Evolutionary conservation across 2,329 filamentous ascomycete species (phyloP), one percentile per base, ranked within the genome.

Genomic region (Xylariaceae sp.): DNA sequence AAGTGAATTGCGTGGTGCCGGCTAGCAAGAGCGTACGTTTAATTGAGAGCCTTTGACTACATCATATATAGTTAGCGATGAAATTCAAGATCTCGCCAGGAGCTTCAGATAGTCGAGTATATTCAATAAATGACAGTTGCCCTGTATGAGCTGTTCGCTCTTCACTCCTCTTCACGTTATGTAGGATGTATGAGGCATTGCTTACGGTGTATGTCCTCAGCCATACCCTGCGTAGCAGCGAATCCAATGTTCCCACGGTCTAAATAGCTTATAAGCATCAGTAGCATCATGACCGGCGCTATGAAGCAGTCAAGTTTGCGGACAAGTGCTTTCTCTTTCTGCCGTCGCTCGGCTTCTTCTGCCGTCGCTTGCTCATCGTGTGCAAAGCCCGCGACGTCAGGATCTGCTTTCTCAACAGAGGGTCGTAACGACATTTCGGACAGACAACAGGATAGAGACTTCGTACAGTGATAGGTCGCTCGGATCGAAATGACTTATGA

Each of bases 181-280:
- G n/a, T n/a, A n/a, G n/a, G n/a, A n/a, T n/a, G n/a, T n/a, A 6
- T 26, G 22, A 11, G 22, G 22, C 11, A 26, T 11, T 26, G 11
- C 22, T 26, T 26, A 26, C 22, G 38, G 30, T 39, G 32, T 31
- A 52, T 51, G 15, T 56, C 53, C 26, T 34, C 34, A 3, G 39
- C 34, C 53, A 57, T 55, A 26, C 53, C 53, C 33, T 57, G 54
- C 1, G 51, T 55, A 11, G 54, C 53, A 3, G 54, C 54, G 22
- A 55, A 57, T 2, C 54, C 54, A 13, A 57, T 56, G 24, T 57
- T 57, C 3, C 53, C 49, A 15, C 54, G 50, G 28, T 57, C 53
- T 8, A 57, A 35, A 29, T 55, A 56, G 35, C 50, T 54, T 19
- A 57, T 50, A 15, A 55, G 38, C 34, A 46, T 49, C 9, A 48